Evolutionary conservation across 108 stramenopile genomes (phyloP), one percentile per base, ranked within the genome.

Genomic region (Cyclostephanos invisitatus): DNA sequence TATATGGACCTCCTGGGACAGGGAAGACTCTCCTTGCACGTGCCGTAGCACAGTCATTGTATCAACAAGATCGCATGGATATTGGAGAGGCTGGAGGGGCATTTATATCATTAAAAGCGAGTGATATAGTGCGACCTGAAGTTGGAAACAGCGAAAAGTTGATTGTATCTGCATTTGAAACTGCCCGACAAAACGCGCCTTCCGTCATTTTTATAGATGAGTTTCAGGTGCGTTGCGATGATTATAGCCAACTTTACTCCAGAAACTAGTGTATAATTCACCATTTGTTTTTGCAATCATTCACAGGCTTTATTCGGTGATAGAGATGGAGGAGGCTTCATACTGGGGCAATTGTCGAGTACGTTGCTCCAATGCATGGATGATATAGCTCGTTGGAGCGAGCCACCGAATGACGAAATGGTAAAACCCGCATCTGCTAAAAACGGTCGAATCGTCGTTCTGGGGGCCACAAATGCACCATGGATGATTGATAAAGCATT

Each of bases 21-120:
- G 92, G 92, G n/a, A 93, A 93, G 68, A 93, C 92, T 0, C 48
- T 93, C 10, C 63, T 93, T 59, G 92, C 92, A n/a, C 85, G 87
- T 67, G 90, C 90, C 38, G 77, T 89, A 8, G 88, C 92, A 27
- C 71, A 81, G 29, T 53, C 68, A 18, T n/a, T 76, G 38, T 60
- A 47, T 28, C 24, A 44, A 12, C 42, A 69, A 38, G 48, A 40
- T 20, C 67, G 40, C 22, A 61, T 49, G 53, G 60, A 38, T 5
- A 35, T 63, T 32, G 67, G 60, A 49, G 21, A 67, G 12, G 17
- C n/a, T 37, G 58, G 55, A 12, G 92, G 90, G 29, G 71, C 87
- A 7, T 94, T 94, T 72, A 78, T 94, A 38, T 86, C 86, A 22
- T 64, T 94, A n/a, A 84, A 79, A 53, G 79, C 86, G 25, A 90